A percentile compares a stretch with the other conserved stretches of the same genome.
These are phyloP conservation scores for Lignosus rhinocerotis DNA, from an alignment of 1,284 basidiomycete genomes.

Conservation along the genomic window DNA sequence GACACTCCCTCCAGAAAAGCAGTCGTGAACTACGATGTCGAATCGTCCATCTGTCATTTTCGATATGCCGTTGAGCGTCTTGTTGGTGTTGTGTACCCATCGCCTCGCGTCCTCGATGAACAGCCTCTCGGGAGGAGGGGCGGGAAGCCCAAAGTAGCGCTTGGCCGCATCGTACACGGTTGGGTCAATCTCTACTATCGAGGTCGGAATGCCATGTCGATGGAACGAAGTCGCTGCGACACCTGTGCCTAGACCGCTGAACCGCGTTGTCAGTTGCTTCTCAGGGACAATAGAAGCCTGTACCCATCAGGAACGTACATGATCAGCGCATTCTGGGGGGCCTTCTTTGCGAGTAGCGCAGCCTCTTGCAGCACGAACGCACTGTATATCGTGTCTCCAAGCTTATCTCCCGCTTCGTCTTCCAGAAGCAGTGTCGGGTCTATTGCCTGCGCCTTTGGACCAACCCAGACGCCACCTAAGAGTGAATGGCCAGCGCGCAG, in stretches of 20 bases:
- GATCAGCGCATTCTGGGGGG: conserved; percentile 57
- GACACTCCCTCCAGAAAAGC: conserved; percentile 87
- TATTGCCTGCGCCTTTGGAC: conserved; percentile 47
- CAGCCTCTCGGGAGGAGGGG: conserved; percentile 54
- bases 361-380: conserved; percentile 88
- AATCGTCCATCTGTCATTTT: conserved; percentile 39
- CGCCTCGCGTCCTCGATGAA: conserved; percentile 75
- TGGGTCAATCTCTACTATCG: conserved; percentile 85
- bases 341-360: conserved; percentile 57
- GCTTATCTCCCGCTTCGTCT: conserved; percentile 53
- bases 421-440: conserved; percentile 37
- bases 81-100: conserved; percentile 54
- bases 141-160: conserved; percentile 75
- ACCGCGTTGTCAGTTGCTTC: conserved; percentile 4
- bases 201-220: conserved; percentile 65
- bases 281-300: background rate
- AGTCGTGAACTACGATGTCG: conserved; percentile 86
- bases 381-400: conserved; percentile 81
- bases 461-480: conserved; percentile 86
- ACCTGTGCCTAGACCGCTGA: conserved; percentile 84
- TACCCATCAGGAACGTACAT: conserved; percentile 52
- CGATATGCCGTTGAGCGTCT: conserved; percentile 23
- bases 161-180: conserved; percentile 83
- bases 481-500: conserved; percentile 87
- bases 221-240: conserved; percentile 75